A percentile compares a stretch with the other conserved stretches of the same genome.
Evolutionary conservation across 495 filamentous ascomycete genomes (phyloP).

Genomic region (Hyphodiscus hymeniophilus): DNA sequence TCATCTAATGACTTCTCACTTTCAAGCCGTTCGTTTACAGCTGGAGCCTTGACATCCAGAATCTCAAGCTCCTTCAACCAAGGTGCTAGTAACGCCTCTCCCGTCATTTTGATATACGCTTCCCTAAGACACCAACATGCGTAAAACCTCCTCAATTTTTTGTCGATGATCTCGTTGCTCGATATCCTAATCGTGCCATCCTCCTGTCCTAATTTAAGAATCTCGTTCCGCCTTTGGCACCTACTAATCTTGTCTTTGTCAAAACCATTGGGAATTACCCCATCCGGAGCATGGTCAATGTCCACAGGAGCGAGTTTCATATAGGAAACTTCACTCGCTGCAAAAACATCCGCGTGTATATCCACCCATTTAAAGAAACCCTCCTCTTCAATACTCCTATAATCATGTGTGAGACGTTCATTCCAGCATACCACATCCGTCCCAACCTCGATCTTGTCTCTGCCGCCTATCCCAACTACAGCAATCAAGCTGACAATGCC

Average conservation of each 20-base stretch:
- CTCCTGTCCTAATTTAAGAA: constrained; percentile 4
- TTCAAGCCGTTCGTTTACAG: constrained; percentile 46
- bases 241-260: constrained; percentile 15
- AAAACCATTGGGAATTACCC: not conserved
- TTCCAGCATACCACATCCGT: constrained; percentile 69
- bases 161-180: constrained; percentile 35
- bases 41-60: constrained; percentile 50
- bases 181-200: constrained; percentile 29
- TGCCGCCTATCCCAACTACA: constrained; percentile 24
- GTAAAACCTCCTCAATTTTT: constrained; percentile 70
- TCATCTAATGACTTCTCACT: constrained; percentile 49
- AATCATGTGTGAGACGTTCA: constrained; percentile 49
- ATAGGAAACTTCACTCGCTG: constrained; percentile 41
- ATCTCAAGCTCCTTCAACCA: constrained; percentile 71
- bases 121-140: constrained; percentile 85
- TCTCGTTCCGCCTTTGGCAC: constrained; percentile 13
- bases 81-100: constrained; percentile 72
- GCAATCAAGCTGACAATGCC: constrained; percentile 61
- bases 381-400: constrained; percentile 27
- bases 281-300: not conserved
- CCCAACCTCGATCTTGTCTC: constrained; percentile 37
- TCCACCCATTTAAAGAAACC: constrained; percentile 61
- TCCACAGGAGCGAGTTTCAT: constrained; percentile 37
- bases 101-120: constrained; percentile 90
- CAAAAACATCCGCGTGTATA: constrained; percentile 75